Percentiles rank a stretch among this genome's conserved stretches.
Conservation (phyloP, 2,329 filamentous ascomycete genomes). For the Huntiella decipiens region DNA sequence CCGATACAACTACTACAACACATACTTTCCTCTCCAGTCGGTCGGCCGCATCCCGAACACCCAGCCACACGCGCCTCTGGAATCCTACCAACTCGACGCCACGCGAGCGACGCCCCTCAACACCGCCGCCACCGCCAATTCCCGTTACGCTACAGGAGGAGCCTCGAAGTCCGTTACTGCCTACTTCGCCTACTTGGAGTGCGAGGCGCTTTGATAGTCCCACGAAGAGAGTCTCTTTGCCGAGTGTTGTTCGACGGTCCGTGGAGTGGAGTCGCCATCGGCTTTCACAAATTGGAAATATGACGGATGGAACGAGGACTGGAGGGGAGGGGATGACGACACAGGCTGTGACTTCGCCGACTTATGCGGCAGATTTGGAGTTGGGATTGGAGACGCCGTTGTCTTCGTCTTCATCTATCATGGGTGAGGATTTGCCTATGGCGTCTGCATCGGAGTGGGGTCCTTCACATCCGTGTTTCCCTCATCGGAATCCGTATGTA, state of each 20-base stretch:
- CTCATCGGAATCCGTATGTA: constrained; percentile 84
- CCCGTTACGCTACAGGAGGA: constrained; percentile 23
- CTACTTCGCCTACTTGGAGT: too few relatives aligned
- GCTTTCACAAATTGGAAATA: constrained; percentile 13
- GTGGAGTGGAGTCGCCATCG: constrained; percentile 21
- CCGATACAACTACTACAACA: neutral
- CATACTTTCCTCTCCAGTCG: constrained; percentile 7
- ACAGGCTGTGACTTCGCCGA: too few relatives aligned
- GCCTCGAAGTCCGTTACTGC: constrained; percentile 33
- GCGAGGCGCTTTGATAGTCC: too few relatives aligned
- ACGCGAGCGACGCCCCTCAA: constrained; percentile 30
- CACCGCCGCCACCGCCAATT: constrained; percentile 32
- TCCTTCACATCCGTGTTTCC: constrained; percentile 81
- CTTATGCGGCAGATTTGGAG: too few relatives aligned
- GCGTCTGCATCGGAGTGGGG: constrained; percentile 72
- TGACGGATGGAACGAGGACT: too few relatives aligned
- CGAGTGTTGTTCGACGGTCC: constrained; percentile 26
- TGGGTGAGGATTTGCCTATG: constrained; percentile 44
- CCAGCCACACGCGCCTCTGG: constrained; percentile 27
- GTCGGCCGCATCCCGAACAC: neutral
- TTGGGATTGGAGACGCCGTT: constrained; percentile 22
- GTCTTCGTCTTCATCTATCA: constrained; percentile 39
- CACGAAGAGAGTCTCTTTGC: constrained; percentile 14
- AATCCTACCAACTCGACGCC: constrained; percentile 31
- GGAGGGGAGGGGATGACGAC: too few relatives aligned